Evolutionary conservation across 345 rosid genomes (phyloP), one percentile per base, ranked within the genome.

Genomic region (Corchorus capsularis): DNA sequence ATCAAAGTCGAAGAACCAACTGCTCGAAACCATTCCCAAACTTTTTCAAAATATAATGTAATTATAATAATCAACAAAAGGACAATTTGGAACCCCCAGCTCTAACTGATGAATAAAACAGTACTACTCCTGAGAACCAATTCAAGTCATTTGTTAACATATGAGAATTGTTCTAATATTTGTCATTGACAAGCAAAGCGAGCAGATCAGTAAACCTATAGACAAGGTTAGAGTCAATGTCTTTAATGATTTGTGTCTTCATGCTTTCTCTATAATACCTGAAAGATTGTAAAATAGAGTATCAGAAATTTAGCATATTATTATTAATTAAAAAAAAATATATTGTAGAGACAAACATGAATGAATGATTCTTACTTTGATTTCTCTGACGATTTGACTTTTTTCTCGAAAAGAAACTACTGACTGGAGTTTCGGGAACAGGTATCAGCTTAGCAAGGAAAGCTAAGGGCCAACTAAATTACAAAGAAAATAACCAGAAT

Each of bases 401-500:
- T n/a, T 3, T 27, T 45, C 76, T 75, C 55, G 76, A 72, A 45
- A 88, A 72, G 71, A 79, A 52, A 41, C 54, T 67, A 72, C 83
- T 76, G 1, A 85, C 49, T 0, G 96, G 92, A 73, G 93, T 90
- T 68, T 64, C 73, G 2, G 98, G 94, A 56, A 95, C 94, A 4
- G 93, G 97, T 59, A 96, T 80, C 41, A 82, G 85, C 79, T 95
- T 93, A 75, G 92, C 99, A 20, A 88, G 63, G 43, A 83, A 74
- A 16, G 94, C 99, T 27, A 96, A 91, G 2, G 99, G 99, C 99
- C 99, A 96, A 77, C 99, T 96, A 84, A 61, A 71, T 75, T 37
- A 37, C 39, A 56, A 52, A 9, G 0, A 52, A 8, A 69, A 1
- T 7, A 52, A 17, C 9, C 4, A 45, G 2, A 34, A 32, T 32